phyloP scores from a whole-genome alignment of 768 basidiomycete genomes.

The Cystobasidium onofrii region DNA sequence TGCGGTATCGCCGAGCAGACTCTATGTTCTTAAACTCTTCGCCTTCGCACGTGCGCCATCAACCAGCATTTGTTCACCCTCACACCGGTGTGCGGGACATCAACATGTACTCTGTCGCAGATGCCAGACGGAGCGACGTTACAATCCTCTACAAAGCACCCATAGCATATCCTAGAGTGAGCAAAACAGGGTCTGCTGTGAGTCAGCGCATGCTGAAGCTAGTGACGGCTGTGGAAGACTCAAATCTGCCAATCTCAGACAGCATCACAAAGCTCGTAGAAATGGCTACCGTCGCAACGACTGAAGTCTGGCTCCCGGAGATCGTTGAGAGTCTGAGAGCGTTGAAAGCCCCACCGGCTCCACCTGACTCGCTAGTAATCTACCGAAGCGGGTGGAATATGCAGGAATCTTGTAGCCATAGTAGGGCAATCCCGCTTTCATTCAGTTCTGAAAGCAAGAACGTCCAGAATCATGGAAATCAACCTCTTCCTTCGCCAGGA shows the following conservation, averaged over 20 bases:
- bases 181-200: not conserved
- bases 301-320: constrained; percentile 39
- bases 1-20: constrained; percentile 41
- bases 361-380: constrained; percentile 34
- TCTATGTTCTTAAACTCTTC: constrained; percentile 33
- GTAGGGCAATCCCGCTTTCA: not conserved
- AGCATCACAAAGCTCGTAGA: constrained; percentile 25
- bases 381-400: constrained; percentile 37
- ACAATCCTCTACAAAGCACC: constrained; percentile 39
- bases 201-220: constrained; percentile 12
- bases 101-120: constrained; percentile 40
- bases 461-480: constrained; percentile 35
- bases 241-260: not conserved
- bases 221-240: not conserved
- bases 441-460: not conserved
- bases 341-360: constrained; percentile 23
- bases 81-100: constrained; percentile 36
- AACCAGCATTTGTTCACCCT: constrained; percentile 34
- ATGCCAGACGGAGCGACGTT: constrained; percentile 36
- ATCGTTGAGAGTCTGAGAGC: constrained; percentile 35
- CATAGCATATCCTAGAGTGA: constrained; percentile 30
- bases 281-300: constrained; percentile 30
- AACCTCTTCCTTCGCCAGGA: not conserved
- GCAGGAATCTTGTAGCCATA: constrained; percentile 33
- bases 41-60: constrained; percentile 17